Percentiles rank a stretch among this genome's conserved stretches.
Conservation (phyloP, 2,329 filamentous ascomycete species). For the Cucurbitaria berberidis region DNA sequence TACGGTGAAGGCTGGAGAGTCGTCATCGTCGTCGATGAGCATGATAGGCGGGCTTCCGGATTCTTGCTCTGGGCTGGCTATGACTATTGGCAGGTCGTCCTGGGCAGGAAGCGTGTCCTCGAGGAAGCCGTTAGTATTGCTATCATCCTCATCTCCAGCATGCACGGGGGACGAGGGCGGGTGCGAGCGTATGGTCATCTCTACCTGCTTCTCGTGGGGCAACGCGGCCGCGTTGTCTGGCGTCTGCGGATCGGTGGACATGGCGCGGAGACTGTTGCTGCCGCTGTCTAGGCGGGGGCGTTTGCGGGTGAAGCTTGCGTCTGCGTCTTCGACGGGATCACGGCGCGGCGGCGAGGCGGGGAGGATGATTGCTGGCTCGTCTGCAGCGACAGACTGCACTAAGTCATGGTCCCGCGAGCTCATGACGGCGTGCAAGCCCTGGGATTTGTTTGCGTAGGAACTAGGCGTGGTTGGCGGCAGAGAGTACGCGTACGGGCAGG, state of each 20-base stretch:
- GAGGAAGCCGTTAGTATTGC: slow-evolving; percentile 9
- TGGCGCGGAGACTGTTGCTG: slow-evolving; percentile 35
- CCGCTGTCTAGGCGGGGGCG: slow-evolving; percentile 52
- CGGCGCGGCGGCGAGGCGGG: slow-evolving; percentile 48
- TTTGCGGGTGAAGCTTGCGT: slow-evolving; percentile 54
- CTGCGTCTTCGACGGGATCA: slow-evolving; percentile 53
- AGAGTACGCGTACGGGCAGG: slow-evolving; percentile 19
- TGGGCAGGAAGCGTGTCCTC: slow-evolving; percentile 13
- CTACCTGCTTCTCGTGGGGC: slow-evolving; percentile 34
- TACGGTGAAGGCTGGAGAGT: slow-evolving; percentile 18
- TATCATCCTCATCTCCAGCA: slow-evolving; percentile 20
- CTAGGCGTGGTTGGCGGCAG: slow-evolving; percentile 23
- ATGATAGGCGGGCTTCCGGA: slow-evolving; percentile 45
- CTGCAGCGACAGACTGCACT: slow-evolving; percentile 43
- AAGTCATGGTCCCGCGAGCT: slow-evolving; percentile 39
- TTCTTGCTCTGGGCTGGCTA: slow-evolving; percentile 23
- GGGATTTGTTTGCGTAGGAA: slow-evolving; percentile 23
- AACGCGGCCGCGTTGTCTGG: slow-evolving; percentile 18
- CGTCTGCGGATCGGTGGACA: slow-evolving; percentile 35
- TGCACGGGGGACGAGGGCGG: slow-evolving; percentile 35
- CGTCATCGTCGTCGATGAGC: slow-evolving; percentile 46
- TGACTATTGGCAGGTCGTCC: slow-evolving; percentile 17
- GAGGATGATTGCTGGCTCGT: slow-evolving; percentile 39
- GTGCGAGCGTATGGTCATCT: slow-evolving; percentile 50
- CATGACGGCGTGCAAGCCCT: slow-evolving; percentile 37